Evolutionary conservation across 2,329 filamentous ascomycete genomes (phyloP).

Genomic region (Thermoascus crustaceus): DNA sequence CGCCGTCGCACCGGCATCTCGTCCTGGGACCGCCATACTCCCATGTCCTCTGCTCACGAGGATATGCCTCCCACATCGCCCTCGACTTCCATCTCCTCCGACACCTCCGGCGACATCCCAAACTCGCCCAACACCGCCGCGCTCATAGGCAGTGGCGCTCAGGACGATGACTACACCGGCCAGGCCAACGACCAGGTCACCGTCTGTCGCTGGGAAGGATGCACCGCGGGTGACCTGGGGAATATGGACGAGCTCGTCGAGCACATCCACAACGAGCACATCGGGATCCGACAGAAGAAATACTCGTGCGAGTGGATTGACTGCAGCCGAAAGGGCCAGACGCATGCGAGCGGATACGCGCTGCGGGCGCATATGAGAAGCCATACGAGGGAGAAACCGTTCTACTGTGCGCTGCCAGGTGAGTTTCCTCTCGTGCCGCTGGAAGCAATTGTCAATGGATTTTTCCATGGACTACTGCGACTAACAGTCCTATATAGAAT

Average conservation of each 20-base stretch:
- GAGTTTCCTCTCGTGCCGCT: slow-evolving; percentile 21
- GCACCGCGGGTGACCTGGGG: slow-evolving; percentile 59
- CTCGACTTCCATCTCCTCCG: slow-evolving; percentile 71
- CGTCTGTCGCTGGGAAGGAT: slow-evolving; percentile 69
- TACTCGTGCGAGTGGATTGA: slow-evolving; percentile 98
- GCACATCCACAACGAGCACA: slow-evolving; percentile 87
- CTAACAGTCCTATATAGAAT: slow-evolving; percentile 53
- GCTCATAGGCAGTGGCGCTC: slow-evolving; percentile 32
- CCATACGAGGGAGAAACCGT: slow-evolving; percentile 96
- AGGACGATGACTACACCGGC: slow-evolving; percentile 59
- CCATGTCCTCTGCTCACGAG: slow-evolving; percentile 36
- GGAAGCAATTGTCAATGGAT: neutral
- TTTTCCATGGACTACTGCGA: neutral
- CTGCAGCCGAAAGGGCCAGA: slow-evolving; percentile 77
- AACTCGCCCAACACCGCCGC: slow-evolving; percentile 53
- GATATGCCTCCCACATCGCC: slow-evolving; percentile 38
- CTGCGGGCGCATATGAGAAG: slow-evolving; percentile 96
- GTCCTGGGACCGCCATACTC: slow-evolving; percentile 44
- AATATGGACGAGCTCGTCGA: slow-evolving; percentile 77
- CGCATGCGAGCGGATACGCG: slow-evolving; percentile 91
- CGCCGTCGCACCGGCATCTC: slow-evolving; percentile 38
- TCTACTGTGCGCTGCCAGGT: slow-evolving; percentile 94
- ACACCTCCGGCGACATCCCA: slow-evolving; percentile 79
- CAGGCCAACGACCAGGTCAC: slow-evolving; percentile 67
- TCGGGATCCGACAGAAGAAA: slow-evolving; percentile 86